Evolutionary conservation across 805 yeast species (phyloP).

Genomic region (Myxozyma neotropica): DNA sequence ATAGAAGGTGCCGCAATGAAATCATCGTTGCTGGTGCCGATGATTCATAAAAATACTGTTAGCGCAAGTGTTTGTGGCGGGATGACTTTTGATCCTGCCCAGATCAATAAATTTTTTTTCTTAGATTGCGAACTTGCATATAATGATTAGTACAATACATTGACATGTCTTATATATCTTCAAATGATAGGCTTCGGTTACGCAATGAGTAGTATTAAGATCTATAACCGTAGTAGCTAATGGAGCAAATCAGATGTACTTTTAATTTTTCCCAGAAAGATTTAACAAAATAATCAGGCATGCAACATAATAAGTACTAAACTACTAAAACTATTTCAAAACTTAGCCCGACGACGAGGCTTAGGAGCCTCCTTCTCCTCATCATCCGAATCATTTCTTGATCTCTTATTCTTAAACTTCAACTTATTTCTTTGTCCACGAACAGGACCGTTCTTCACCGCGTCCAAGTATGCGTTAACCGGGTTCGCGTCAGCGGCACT

Average conservation of each 20-base stretch:
- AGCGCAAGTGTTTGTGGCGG: neutral
- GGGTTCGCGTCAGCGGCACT: conserved; percentile 52
- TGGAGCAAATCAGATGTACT: too few species aligned
- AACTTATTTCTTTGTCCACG: conserved; percentile 91
- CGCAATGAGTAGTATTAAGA: too few species aligned
- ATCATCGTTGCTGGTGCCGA: neutral
- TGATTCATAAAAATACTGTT: neutral
- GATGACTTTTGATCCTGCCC: too few species aligned
- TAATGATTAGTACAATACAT: too few species aligned
- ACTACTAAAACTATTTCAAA: conserved; percentile 1
- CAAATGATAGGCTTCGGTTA: too few species aligned
- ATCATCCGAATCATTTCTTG: conserved; percentile 56
- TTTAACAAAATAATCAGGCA: neutral
- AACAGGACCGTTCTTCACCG: conserved; percentile 88
- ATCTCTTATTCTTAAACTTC: conserved; percentile 69
- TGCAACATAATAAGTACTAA: neutral
- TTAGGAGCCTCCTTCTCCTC: conserved; percentile 15
- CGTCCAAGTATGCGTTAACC: conserved; percentile 89
- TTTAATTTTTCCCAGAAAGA: neutral
- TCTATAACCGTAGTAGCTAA: too few species aligned
- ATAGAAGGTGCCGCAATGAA: too few species aligned
- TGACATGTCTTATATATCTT: too few species aligned
- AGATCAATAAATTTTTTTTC: too few species aligned
- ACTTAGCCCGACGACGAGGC: conserved; percentile 15
- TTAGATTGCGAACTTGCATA: too few species aligned